Evolutionary conservation across 257 asterid genomes (phyloP).

Genomic region (Cynanchum wilfordii): DNA sequence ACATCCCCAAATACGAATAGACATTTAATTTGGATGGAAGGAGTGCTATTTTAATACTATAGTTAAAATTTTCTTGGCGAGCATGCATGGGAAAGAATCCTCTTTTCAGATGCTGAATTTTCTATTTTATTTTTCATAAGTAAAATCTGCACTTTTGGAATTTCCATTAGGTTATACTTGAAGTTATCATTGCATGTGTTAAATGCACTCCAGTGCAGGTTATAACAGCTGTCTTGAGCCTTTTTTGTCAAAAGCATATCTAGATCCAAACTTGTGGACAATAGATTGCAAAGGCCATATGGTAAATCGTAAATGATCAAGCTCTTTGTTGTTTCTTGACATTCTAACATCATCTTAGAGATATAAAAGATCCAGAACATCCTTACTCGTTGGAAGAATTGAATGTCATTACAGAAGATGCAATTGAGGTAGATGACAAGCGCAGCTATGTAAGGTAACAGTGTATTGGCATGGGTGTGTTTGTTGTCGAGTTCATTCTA

Average conservation of each 20-base stretch:
- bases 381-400: conserved; percentile 91
- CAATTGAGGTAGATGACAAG: conserved; percentile 74
- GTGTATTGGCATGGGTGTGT: background rate
- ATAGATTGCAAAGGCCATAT: background rate
- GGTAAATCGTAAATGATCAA: conserved; percentile 1
- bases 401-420: conserved; percentile 85
- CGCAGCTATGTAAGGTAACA: conserved; percentile 69
- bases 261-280: background rate
- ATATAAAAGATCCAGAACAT: conserved; percentile 96
- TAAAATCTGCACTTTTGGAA: too few species aligned
- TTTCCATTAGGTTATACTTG: too few species aligned
- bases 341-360: conserved; percentile 80
- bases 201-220: background rate
- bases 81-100: background rate
- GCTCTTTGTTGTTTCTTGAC: conserved; percentile 48
- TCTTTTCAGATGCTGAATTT: background rate
- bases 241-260: background rate
- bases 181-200: background rate
- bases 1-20: background rate
- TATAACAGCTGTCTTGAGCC: background rate
- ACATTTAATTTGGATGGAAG: background rate
- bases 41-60: background rate
- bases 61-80: background rate
- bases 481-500: conserved; percentile 6
- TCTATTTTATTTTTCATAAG: background rate